Evolutionary conservation across 75 land plant species (phyloP).

Genomic region (Cunninghamia lanceolata): DNA sequence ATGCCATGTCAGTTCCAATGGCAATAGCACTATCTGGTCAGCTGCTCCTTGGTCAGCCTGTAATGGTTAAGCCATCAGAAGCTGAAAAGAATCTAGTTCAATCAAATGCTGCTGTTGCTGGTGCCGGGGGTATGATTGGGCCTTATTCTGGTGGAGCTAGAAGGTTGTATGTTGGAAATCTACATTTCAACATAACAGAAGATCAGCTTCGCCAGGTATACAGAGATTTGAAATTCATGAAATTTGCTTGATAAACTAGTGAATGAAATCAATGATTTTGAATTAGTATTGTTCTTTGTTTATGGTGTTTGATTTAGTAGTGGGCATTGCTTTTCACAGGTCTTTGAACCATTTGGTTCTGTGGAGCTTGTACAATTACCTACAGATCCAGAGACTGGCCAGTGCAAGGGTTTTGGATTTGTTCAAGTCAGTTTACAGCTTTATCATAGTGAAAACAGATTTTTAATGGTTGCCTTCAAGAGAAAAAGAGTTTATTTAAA

Average conservation of each 20-base stretch:
- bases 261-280: not conserved
- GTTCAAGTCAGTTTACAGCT: slow-evolving; percentile 57
- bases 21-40: slow-evolving; percentile 96
- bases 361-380: slow-evolving; percentile 98
- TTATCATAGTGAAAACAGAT: not conserved
- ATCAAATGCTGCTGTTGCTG: slow-evolving; percentile 50
- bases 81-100: slow-evolving; percentile 99
- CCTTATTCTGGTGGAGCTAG: slow-evolving; percentile 89
- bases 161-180: slow-evolving; percentile 92
- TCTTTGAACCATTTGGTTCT: slow-evolving; percentile 96
- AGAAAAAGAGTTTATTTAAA: not conserved
- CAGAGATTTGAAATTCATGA: not conserved
- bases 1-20: slow-evolving; percentile 99
- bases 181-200: slow-evolving; percentile 90
- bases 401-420: slow-evolving; percentile 97
- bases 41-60: slow-evolving; percentile 84
- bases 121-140: slow-evolving; percentile 55
- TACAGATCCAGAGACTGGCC: slow-evolving; percentile 88
- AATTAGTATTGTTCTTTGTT: not conserved
- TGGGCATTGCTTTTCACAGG: slow-evolving; percentile 26
- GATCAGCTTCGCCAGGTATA: slow-evolving; percentile 83
- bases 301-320: not conserved
- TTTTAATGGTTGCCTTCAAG: not conserved
- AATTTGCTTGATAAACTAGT: not conserved
- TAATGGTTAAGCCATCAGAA: slow-evolving; percentile 99